Evolutionary conservation across 495 filamentous ascomycete genomes (phyloP).

Genomic region (Neurospora terricola): DNA sequence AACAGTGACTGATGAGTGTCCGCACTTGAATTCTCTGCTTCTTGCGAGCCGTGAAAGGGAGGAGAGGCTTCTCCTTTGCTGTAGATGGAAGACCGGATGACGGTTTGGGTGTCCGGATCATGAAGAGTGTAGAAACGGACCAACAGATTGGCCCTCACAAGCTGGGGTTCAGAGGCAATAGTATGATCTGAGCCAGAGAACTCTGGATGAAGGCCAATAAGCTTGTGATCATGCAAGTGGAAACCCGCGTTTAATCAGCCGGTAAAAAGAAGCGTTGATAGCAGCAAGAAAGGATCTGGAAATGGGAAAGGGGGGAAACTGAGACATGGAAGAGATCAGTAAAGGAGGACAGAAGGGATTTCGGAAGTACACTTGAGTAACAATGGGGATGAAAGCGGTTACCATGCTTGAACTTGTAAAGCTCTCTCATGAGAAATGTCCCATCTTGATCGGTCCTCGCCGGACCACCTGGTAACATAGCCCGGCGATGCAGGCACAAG

Average conservation of each 20-base stretch:
- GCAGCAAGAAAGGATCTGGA: neutral
- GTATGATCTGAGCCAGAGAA: neutral
- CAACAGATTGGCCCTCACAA: neutral
- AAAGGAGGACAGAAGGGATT: neutral
- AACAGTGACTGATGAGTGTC: constrained; percentile 27
- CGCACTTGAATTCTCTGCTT: constrained; percentile 16
- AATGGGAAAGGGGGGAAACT: neutral
- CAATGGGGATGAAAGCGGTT: neutral
- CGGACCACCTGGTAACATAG: neutral
- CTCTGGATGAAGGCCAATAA: neutral
- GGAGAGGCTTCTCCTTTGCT: constrained; percentile 10
- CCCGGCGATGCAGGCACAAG: neutral
- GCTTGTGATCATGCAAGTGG: neutral
- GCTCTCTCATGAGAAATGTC: neutral
- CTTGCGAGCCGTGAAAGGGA: constrained; percentile 6
- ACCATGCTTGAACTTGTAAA: neutral
- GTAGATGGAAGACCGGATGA: constrained; percentile 8
- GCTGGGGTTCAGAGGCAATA: neutral
- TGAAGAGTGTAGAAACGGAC: neutral
- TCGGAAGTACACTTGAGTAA: neutral
- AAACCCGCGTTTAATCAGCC: neutral
- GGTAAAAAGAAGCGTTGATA: neutral
- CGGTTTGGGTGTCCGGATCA: constrained; percentile 5
- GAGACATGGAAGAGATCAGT: neutral
- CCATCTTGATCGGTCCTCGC: neutral